phyloP scores from a whole-genome alignment of 2,329 filamentous ascomycete genomes.

The Phialocephala subalpina region DNA sequence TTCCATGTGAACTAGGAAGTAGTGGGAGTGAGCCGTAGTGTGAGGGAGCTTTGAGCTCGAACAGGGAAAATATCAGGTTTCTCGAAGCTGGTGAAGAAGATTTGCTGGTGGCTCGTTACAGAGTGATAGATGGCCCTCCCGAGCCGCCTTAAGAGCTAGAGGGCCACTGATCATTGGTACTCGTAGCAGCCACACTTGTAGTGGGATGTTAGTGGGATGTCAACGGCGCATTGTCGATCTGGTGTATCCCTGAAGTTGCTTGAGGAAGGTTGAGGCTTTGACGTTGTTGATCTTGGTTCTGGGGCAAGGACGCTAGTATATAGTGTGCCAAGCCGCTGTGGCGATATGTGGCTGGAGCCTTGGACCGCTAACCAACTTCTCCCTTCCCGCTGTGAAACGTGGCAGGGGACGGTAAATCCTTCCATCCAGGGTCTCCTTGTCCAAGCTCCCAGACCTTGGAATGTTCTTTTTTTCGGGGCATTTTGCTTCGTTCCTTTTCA shows the following conservation, averaged over 20 bases:
- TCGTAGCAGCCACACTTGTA: slow-evolving; percentile 8
- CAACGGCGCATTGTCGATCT: slow-evolving; percentile 9
- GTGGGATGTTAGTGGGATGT: background rate
- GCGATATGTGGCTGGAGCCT: slow-evolving; percentile 1
- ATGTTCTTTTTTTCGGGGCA: background rate
- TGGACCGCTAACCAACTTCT: background rate
- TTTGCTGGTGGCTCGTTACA: slow-evolving; percentile 9
- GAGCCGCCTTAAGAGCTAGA: background rate
- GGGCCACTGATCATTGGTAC: background rate
- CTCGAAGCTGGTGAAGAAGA: background rate
- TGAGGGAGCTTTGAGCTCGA: too few species aligned
- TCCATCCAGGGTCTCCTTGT: background rate
- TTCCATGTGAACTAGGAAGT: slow-evolving; percentile 5
- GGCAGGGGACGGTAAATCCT: slow-evolving; percentile 7
- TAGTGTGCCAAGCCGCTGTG: slow-evolving; percentile 1
- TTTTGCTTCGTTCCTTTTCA: background rate
- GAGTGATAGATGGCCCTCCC: slow-evolving; percentile 2
- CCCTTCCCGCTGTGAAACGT: background rate
- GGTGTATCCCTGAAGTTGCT: background rate
- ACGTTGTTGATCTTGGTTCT: background rate
- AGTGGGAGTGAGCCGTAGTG: too few species aligned
- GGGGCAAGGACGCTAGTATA: background rate
- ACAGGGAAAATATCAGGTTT: slow-evolving; percentile 19
- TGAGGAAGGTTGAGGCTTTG: slow-evolving; percentile 5
- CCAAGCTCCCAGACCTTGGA: background rate